These are phyloP conservation scores for Tilletia indica DNA, from an alignment of 1,284 basidiomycete species.

Conservation along the genomic window DNA sequence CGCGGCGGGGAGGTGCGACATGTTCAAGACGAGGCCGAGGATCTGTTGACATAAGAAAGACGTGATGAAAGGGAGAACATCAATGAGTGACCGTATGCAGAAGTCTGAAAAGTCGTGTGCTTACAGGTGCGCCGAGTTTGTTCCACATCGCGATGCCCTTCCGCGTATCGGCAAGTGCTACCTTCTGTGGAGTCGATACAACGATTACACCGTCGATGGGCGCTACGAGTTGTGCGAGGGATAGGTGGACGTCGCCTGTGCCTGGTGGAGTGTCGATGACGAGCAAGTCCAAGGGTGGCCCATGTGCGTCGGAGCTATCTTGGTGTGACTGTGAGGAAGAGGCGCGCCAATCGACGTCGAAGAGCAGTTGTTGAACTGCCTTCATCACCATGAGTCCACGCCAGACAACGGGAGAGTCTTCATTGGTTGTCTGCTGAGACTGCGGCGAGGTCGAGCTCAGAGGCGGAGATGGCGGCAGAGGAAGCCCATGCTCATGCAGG, in stretches of 20 bases:
- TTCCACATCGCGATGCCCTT: slow-evolving; percentile 92
- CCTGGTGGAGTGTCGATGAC: slow-evolving; percentile 97
- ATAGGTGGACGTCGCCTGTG: slow-evolving; percentile 92
- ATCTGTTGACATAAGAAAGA: slow-evolving; percentile 63
- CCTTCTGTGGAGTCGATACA: slow-evolving; percentile 92
- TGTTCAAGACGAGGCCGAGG: slow-evolving; percentile 82
- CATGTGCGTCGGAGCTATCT: background rate
- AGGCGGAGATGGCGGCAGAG: slow-evolving; percentile 57
- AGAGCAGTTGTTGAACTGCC: slow-evolving; percentile 91
- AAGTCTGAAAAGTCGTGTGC: slow-evolving; percentile 22
- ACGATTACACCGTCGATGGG: slow-evolving; percentile 48
- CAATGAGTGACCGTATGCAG: background rate
- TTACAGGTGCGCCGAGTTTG: slow-evolving; percentile 81
- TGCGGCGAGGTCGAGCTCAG: slow-evolving; percentile 23
- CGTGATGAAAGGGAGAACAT: too few relatives aligned
- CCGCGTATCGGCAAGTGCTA: slow-evolving; percentile 84
- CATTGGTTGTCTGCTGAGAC: slow-evolving; percentile 32
- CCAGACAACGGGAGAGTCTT: slow-evolving; percentile 85
- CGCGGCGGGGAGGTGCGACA: slow-evolving; percentile 71
- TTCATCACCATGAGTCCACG: slow-evolving; percentile 98
- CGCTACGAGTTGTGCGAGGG: slow-evolving; percentile 79
- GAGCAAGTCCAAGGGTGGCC: slow-evolving; percentile 68
- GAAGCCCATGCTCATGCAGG: slow-evolving; percentile 96
- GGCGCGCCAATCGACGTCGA: slow-evolving; percentile 86
- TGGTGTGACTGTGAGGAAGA: background rate